A percentile compares a stretch with the other conserved stretches of the same genome.
phyloP scores from a whole-genome alignment of 768 basidiomycete genomes.

The Fomitopsis pulvina region DNA sequence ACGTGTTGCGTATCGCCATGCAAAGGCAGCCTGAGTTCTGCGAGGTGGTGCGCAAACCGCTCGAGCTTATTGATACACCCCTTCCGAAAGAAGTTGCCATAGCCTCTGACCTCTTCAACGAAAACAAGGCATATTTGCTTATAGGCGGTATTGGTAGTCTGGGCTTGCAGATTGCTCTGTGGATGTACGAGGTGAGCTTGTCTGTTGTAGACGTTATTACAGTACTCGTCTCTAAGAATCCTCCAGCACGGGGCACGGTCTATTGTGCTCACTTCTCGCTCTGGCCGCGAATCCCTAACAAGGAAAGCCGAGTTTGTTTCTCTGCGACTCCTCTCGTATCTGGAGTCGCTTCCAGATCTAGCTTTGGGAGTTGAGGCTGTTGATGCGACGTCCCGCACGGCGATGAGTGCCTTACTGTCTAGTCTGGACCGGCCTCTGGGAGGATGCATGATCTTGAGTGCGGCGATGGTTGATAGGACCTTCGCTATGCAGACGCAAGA shows the following conservation, averaged over 20 bases:
- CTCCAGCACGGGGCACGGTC: constrained; percentile 20
- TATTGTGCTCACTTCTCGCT: constrained; percentile 15
- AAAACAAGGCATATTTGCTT: constrained; percentile 24
- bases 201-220: constrained; percentile 32
- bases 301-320: constrained; percentile 1
- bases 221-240: constrained; percentile 33
- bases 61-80: background rate
- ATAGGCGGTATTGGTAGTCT: constrained; percentile 34
- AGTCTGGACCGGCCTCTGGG: constrained; percentile 6
- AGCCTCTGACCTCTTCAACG: constrained; percentile 14
- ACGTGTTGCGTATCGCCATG: background rate
- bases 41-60: background rate
- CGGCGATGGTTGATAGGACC: constrained; percentile 6
- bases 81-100: background rate
- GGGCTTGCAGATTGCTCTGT: constrained; percentile 31
- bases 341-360: constrained; percentile 6
- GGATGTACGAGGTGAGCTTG: constrained; percentile 34
- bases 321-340: constrained; percentile 6
- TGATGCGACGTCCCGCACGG: constrained; percentile 5
- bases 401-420: constrained; percentile 1
- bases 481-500: constrained; percentile 13
- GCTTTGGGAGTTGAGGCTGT: constrained; percentile 2
- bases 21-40: background rate
- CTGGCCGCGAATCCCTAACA: constrained; percentile 3
- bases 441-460: constrained; percentile 14